Evolutionary conservation across 306 rosid genomes (phyloP), one percentile per base, ranked within the genome.

Genomic region (Dryas octopetala): DNA sequence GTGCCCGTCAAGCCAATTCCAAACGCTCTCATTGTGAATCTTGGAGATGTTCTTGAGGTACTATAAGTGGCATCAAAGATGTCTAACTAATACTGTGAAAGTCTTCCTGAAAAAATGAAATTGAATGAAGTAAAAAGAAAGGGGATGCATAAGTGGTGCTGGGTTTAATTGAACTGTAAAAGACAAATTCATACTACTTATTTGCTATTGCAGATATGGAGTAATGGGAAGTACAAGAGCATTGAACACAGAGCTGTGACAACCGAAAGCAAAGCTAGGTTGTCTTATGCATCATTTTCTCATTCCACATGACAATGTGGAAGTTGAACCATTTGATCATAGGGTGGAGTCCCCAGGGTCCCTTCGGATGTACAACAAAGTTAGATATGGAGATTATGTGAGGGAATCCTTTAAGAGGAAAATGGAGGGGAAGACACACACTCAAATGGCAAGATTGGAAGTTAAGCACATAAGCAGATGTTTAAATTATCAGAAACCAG

Each of bases 181-280:
- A 28, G 32, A 28, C 2, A 28, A 28, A 28, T 28, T 48, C 26
- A 69, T 9, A 2, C 13, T 32, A 15, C 0, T 14, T 17, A 28
- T 4, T 2, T 70, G 50, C 9, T 61, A 4, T 44, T 40, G 10
- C 78, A 88, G 89, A 83, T 81, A 52, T 83, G 74, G 86, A 88
- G 89, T 28, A 88, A 83, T 74, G 91, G 84, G 5, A 85, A 70
- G 73, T 81, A 83, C 78, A 83, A 78, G 70, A 88, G 89, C 66
- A 41, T 80, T 51, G 86, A 83, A 8, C 88, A 84, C 40, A 84
- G 78, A 74, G 88, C 74, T 16, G 67, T 81, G 54, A 79, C 84
- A 74, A 83, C 82, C 38, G 68, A 62, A 68, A 71, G 52, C 62
- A 71, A 68, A 68, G 71, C 23, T 17, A 83, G 85, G 78, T 59